Evolutionary conservation across 495 filamentous ascomycete genomes (phyloP).

Genomic region (Penicillium desertorum): DNA sequence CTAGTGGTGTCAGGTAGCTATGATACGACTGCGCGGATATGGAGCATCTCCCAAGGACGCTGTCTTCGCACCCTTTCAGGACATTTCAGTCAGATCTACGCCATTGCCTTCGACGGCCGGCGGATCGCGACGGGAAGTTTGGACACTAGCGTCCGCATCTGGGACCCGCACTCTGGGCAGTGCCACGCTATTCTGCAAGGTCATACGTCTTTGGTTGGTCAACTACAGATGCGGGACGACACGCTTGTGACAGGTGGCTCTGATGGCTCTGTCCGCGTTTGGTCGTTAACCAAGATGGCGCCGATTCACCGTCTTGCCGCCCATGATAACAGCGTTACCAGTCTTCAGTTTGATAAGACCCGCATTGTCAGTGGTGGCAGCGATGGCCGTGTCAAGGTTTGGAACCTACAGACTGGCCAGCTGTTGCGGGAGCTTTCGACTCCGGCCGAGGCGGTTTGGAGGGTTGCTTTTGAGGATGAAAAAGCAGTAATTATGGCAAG

Average conservation of each 20-base stretch:
- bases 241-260: conserved; percentile 95
- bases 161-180: conserved; percentile 86
- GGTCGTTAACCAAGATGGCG: conserved; percentile 84
- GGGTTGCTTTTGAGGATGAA: conserved; percentile 97
- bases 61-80: conserved; percentile 88
- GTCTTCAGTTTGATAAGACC: conserved; percentile 92
- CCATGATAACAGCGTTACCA: conserved; percentile 98
- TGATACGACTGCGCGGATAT: conserved; percentile 93
- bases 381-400: conserved; percentile 95
- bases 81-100: conserved; percentile 98
- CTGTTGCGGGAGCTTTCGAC: conserved; percentile 87
- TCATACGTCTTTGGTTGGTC: conserved; percentile 95
- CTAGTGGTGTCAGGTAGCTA: conserved; percentile 95
- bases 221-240: conserved; percentile 90
- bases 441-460: conserved; percentile 92
- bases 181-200: conserved; percentile 93
- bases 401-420: conserved; percentile 87
- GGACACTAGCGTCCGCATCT: conserved; percentile 95
- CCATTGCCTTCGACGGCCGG: conserved; percentile 91
- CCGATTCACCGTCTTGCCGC: conserved; percentile 92
- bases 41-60: conserved; percentile 92
- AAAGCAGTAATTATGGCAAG: conserved; percentile 95
- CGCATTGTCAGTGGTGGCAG: conserved; percentile 93
- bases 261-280: conserved; percentile 92
- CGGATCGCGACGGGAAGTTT: conserved; percentile 95